Conservation (phyloP, 2,329 filamentous ascomycete species). For the Xylaria sp. region DNA sequence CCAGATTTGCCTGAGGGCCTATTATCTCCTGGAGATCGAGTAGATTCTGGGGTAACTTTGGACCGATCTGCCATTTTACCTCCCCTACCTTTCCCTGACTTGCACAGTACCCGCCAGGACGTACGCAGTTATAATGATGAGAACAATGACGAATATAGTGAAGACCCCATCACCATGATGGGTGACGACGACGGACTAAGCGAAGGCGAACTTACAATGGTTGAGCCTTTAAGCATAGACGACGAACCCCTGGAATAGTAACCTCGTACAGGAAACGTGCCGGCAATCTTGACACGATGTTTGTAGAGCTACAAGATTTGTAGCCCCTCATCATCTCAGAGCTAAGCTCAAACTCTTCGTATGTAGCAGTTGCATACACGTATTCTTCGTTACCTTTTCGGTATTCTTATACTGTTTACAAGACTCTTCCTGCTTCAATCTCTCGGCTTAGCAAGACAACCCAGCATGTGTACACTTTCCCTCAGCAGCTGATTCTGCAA, state of each 20-base stretch:
- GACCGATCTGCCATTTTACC: not conserved
- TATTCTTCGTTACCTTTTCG: too few relatives aligned
- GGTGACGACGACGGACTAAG: constrained; percentile 50
- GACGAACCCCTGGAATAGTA: constrained; percentile 11
- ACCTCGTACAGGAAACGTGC: not conserved
- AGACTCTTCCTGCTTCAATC: too few relatives aligned
- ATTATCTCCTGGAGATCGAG: not conserved
- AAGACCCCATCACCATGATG: constrained; percentile 52
- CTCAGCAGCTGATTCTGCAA: not conserved
- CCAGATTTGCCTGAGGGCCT: not conserved
- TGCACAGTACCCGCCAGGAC: not conserved
- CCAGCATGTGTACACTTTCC: not conserved
- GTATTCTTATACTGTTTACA: too few relatives aligned
- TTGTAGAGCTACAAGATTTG: not conserved
- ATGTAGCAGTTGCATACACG: too few relatives aligned
- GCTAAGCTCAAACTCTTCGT: too few relatives aligned
- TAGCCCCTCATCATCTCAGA: too few relatives aligned
- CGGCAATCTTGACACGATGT: not conserved
- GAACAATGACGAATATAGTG: constrained; percentile 49
- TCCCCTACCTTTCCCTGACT: not conserved
- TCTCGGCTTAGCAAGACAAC: not conserved
- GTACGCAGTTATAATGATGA: constrained; percentile 38
- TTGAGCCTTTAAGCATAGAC: constrained; percentile 41
- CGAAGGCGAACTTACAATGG: constrained; percentile 46
- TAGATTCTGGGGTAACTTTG: not conserved